These are phyloP conservation scores for Thermothielavioides terrestris DNA, from an alignment of 495 filamentous ascomycete genomes.

Conservation along the genomic window DNA sequence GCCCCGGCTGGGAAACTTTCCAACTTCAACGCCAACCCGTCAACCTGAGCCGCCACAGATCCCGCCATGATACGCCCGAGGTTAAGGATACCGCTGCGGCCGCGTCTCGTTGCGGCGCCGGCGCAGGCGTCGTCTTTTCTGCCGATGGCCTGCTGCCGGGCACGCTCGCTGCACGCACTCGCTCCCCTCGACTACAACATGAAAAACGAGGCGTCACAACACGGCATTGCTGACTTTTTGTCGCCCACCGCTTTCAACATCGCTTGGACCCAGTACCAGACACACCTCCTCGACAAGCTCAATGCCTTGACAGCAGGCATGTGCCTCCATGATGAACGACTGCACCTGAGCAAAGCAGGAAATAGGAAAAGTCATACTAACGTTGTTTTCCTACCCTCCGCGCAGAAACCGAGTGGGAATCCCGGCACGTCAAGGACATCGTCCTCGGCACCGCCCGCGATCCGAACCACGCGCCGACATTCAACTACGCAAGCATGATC, in stretches of 20 bases:
- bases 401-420: slow-evolving; percentile 50
- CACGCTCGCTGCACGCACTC: slow-evolving; percentile 41
- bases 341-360: too few species aligned
- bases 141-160: slow-evolving; percentile 12
- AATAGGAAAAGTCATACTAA: neutral
- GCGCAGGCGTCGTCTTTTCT: slow-evolving; percentile 16
- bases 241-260: slow-evolving; percentile 57
- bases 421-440: slow-evolving; percentile 54
- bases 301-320: slow-evolving; percentile 66
- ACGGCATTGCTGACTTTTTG: slow-evolving; percentile 62
- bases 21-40: neutral
- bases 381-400: neutral
- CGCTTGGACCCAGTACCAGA: slow-evolving; percentile 78
- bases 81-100: slow-evolving; percentile 35
- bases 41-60: neutral
- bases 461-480: slow-evolving; percentile 62
- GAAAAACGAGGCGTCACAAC: slow-evolving; percentile 19
- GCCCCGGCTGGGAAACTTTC: too few species aligned
- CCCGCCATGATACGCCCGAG: slow-evolving; percentile 35
- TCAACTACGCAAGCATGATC: slow-evolving; percentile 94
- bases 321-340: too few species aligned
- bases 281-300: slow-evolving; percentile 60
- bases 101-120: slow-evolving; percentile 6
- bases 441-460: slow-evolving; percentile 70
- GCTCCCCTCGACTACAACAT: slow-evolving; percentile 50